Base-by-base conservation (phyloP, 2,329 filamentous ascomycete genomes). In the Hymenoscyphus albidus region DNA sequence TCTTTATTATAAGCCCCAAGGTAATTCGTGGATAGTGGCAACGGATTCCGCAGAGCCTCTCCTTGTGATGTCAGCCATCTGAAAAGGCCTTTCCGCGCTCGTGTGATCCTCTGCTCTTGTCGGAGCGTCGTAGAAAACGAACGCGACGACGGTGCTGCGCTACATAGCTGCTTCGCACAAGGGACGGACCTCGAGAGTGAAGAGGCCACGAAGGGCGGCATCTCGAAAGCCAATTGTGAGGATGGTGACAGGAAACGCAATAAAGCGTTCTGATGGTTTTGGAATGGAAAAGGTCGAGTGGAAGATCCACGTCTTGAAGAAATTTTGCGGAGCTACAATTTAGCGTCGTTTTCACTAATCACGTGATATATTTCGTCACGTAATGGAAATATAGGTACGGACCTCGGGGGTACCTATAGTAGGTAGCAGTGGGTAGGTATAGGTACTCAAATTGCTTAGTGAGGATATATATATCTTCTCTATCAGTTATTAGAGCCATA, bases 81-180 rank as follows among this genome's bases (percentile, higher is more conserved):
- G 48, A 69, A 74, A 44, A 77, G 62, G 31, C 58, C 57, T 22
- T 71, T 64, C 60, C 75, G 72, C 59, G 70, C 71, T 66, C 70
- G 66, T 31, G 74, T 74, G 22, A 63, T 65, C 64, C 69, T 65
- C 56, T 68, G 67, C 39, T 71, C 65, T 54, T 69, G 60, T 65
- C 64, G 70, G 42, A 66, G 64, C 22, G 74, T 72, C 9, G 71
- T 68, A n/a, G 75, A 76, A 65, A 76, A 76, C 39, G 69, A 71
- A 64, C 72, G 70, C 60, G 70, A 69, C 39, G 63, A 69, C 60
- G 66, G 68, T 31, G 61, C 59, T 55, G 64, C 58, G 59, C 62
- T 68, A 62, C 66, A 69, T 44, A 74, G 59, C 22, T 71, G 68
- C 58, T 69, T 73, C 62, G 66, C 61, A 44, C 69, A 71, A 16